These are phyloP conservation scores for Globisporangium heterothallicum DNA, from an alignment of 352 stramenopile genomes.

Conservation along the genomic window DNA sequence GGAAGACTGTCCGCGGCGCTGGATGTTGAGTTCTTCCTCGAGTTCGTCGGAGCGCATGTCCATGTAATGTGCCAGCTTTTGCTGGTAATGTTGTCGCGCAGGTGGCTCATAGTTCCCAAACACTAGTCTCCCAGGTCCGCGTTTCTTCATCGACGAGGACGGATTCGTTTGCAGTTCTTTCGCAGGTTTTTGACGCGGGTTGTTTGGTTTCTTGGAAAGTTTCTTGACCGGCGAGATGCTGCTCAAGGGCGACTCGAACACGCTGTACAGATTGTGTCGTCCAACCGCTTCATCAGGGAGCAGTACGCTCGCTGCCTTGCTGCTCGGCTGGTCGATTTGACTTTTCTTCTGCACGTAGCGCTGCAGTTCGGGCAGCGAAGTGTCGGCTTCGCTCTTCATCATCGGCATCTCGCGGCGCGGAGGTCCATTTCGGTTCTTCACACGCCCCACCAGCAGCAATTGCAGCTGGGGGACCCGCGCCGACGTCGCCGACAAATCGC, in stretches of 20 bases:
- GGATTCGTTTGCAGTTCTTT: constrained; percentile 17
- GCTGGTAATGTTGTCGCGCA: constrained; percentile 59
- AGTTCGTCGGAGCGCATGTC: constrained; percentile 50
- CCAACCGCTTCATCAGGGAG: background rate
- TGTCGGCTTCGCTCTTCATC: constrained; percentile 24
- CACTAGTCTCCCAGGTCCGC: constrained; percentile 51
- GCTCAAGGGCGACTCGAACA: constrained; percentile 20
- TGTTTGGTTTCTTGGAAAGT: constrained; percentile 21
- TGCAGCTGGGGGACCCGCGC: constrained; percentile 73
- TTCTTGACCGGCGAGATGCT: constrained; percentile 24
- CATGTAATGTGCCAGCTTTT: constrained; percentile 79
- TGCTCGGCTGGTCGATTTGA: constrained; percentile 10
- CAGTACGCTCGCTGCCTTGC: background rate
- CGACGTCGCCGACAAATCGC: constrained; percentile 60
- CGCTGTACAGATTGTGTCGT: constrained; percentile 26
- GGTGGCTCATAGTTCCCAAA: constrained; percentile 71
- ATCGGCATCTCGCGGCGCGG: constrained; percentile 23
- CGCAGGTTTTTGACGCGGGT: constrained; percentile 8
- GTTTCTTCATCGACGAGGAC: constrained; percentile 23
- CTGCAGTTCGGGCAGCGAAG: constrained; percentile 53
- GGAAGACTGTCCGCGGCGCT: constrained; percentile 28
- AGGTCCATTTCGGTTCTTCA: constrained; percentile 22
- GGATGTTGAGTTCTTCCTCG: constrained; percentile 70
- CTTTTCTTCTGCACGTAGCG: constrained; percentile 58
- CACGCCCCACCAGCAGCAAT: constrained; percentile 55